Base-by-base conservation (phyloP, 2,329 filamentous ascomycete genomes). In the Chaetomiaceae sp. region DNA sequence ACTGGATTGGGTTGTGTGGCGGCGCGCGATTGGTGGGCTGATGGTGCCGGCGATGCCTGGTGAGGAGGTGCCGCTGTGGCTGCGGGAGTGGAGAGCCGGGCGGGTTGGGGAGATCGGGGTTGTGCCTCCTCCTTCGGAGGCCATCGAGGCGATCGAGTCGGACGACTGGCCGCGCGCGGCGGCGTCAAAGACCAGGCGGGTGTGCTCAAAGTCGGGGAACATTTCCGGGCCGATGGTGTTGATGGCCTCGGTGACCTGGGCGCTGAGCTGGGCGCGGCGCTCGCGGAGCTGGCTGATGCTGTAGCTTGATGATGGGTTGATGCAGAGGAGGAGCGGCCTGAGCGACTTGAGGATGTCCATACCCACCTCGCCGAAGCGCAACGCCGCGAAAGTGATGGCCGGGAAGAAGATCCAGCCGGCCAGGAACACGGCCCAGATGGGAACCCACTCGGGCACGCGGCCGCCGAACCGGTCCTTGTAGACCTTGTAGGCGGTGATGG, bases 321-420 rank as follows among this genome's bases (percentile, higher is more conserved):
- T 78, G 58, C 88, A 93, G 30, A 96, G 76, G 40, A 95, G 75
- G 9, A 99, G 79, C 5, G 93, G 93, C 9, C 89, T 82, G 14
- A 99, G 78, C 0, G 92, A 97, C 70, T 97, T 99, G 72, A 93
- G 75, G 50, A 99, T 96, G 65, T 99, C 93, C 90, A 99, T 96
- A 46, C 92, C 93, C n/a, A 95, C 86, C 71, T 99, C 93, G 41
- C 93, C 93, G 59, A 97, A 95, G 10, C 93, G 86, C 46, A 99
- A 82, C 6, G 93, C 89, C 4, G 90, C 91, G 67, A 95, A 96
- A 0, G 91, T 96, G 61, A 96, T 86, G 20, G 83, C 79, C 5
- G 91, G 87, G 74, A 96, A 96, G 58, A 95, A 73, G 42, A 89
- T 76, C 72, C 88, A 85, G 44, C 90, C 87, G 34, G 82, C 79